Conservation (phyloP, 2,329 filamentous ascomycete species). For the Pseudocercospora fijiensis region DNA sequence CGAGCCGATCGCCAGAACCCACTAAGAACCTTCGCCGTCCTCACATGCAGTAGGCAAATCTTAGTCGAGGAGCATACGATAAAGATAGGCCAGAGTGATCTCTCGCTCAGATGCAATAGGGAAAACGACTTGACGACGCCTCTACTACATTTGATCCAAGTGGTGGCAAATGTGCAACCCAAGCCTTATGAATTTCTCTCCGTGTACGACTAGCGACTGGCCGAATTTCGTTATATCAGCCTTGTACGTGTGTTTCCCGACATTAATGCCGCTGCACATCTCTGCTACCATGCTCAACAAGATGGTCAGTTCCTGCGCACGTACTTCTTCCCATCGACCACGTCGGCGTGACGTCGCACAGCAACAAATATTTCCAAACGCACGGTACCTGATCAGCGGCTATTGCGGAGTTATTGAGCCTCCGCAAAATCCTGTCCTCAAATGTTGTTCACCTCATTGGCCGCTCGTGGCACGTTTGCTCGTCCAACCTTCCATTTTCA, state of each 20-base stretch:
- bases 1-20: not conserved
- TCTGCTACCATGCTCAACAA: not conserved
- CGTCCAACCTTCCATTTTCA: conserved; percentile 9
- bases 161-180: not conserved
- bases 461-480: not conserved
- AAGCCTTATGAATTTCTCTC: not conserved
- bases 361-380: not conserved
- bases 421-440: not conserved
- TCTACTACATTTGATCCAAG: not conserved
- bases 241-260: not conserved
- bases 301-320: conserved; percentile 9
- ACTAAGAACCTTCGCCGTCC: not conserved
- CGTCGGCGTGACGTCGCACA: too few relatives aligned
- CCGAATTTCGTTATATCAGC: not conserved
- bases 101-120: not conserved
- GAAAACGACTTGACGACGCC: not conserved
- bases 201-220: not conserved
- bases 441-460: conserved; percentile 7
- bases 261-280: not conserved
- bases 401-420: conserved; percentile 10
- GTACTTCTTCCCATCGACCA: not conserved
- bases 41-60: too few relatives aligned
- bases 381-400: conserved; percentile 5
- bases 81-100: not conserved
- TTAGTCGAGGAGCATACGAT: not conserved